A percentile compares a stretch with the other conserved stretches of the same genome.
phyloP scores from a whole-genome alignment of 140 eudicot genomes.

The Bidens hawaiensis region DNA sequence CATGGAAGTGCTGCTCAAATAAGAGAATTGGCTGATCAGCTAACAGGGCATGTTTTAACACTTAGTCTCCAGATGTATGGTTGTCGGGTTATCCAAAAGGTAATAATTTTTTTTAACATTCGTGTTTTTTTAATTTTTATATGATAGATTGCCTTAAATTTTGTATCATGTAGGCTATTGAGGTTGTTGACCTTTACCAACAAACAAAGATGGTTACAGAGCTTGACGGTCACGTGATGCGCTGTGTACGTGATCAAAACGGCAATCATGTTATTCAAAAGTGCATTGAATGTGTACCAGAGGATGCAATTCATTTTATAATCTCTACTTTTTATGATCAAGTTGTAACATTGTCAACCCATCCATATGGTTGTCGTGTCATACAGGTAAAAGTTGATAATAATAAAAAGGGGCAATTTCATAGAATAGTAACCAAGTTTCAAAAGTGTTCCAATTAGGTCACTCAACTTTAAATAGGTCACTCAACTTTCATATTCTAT shows the following conservation, averaged over 20 bases:
- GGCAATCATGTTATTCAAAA: constrained; percentile 90
- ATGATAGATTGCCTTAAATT: constrained; percentile 4
- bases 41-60: constrained; percentile 62
- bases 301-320: constrained; percentile 72
- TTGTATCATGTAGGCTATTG: constrained; percentile 51
- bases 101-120: constrained; percentile 18
- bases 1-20: constrained; percentile 67
- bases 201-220: constrained; percentile 76
- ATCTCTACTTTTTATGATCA: constrained; percentile 73
- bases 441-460: too few relatives aligned
- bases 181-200: constrained; percentile 78
- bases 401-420: too few relatives aligned
- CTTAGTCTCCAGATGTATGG: constrained; percentile 93
- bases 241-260: constrained; percentile 87
- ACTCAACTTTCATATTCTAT: too few relatives aligned
- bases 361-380: constrained; percentile 91
- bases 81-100: constrained; percentile 89
- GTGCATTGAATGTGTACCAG: constrained; percentile 83
- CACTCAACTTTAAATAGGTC: too few relatives aligned
- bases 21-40: constrained; percentile 73
- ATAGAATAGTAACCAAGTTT: too few relatives aligned
- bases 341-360: constrained; percentile 81
- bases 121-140: background rate
- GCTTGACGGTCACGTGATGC: constrained; percentile 83
- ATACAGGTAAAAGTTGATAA: constrained; percentile 62